Evolutionary conservation across 75 land plant species (phyloP), one percentile per base, ranked within the genome.

Genomic region (Cunninghamia lanceolata): DNA sequence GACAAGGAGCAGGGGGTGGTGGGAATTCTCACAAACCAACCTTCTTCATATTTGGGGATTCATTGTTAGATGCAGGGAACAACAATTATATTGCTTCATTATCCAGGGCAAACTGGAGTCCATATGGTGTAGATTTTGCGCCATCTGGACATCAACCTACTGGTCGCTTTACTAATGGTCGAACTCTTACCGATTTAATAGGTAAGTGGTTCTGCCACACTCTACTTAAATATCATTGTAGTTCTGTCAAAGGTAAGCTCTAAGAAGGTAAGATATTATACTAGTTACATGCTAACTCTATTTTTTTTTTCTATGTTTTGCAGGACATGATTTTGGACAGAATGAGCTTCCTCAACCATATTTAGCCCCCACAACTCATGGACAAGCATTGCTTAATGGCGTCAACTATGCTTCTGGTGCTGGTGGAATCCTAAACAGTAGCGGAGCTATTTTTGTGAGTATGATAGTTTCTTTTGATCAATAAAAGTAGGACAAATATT

Each of bases 391-490:
- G 52, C 84, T 50, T 9, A 88, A 88, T 30, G 91, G 91, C 0
- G 87, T 90, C 40, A 90, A 90, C 66, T 90, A 89, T 85, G 91
- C 91, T 17, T 90, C 91, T 5, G 91, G 91, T 7, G 91, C 91
- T 6, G 91, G 63, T 30, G 91, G 91, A 36, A 90, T 90, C 40
- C 81, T 90, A 14, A 90, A 88, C 28, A 83, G 66, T 50, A 84
- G 83, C n/a, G 91, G 91, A 16, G 77, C 82, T 45, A 83, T 85
- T 45, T 90, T 88, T 82, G 91, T 90, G 73, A 34, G 89, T 88
- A 68, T 36, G 17, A 4, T 1, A 54, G 17, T 54, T 40, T 40
- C 3, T 40, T n/a, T n/a, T n/a, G n/a, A n/a, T n/a, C n/a, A n/a
- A n/a, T n/a, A n/a, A n/a, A n/a, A n/a, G n/a, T n/a, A n/a, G n/a